phyloP scores from a whole-genome alignment of 2,329 filamentous ascomycete species.

The Fusarium penzigii region DNA sequence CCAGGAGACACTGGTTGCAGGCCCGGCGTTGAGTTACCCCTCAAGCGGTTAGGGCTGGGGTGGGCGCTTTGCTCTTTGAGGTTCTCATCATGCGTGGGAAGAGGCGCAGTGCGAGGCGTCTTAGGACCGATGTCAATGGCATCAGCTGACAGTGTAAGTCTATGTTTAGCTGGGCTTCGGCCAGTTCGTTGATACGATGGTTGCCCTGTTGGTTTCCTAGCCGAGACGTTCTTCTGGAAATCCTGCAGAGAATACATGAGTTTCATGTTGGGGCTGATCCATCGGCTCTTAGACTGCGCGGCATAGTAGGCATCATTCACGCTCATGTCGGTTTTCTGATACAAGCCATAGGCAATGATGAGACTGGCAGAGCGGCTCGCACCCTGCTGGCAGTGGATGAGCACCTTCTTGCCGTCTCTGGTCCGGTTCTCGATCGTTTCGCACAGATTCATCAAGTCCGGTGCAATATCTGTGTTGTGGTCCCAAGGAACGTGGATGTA shows the following conservation, averaged over 20 bases:
- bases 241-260: slow-evolving; percentile 88
- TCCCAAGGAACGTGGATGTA: slow-evolving; percentile 90
- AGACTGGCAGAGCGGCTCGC: slow-evolving; percentile 83
- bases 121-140: slow-evolving; percentile 53
- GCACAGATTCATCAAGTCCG: slow-evolving; percentile 73
- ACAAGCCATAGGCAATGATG: slow-evolving; percentile 84
- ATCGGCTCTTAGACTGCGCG: slow-evolving; percentile 77
- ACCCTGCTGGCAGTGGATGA: slow-evolving; percentile 84
- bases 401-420: slow-evolving; percentile 72
- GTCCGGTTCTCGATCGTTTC: slow-evolving; percentile 74
- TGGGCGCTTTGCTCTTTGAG: slow-evolving; percentile 40
- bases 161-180: slow-evolving; percentile 60
- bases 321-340: slow-evolving; percentile 72
- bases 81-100: slow-evolving; percentile 55
- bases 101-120: slow-evolving; percentile 61
- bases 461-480: slow-evolving; percentile 83
- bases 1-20: slow-evolving; percentile 57
- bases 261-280: slow-evolving; percentile 92
- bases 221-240: slow-evolving; percentile 65
- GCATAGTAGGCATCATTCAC: slow-evolving; percentile 83
- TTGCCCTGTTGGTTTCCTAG: slow-evolving; percentile 47
- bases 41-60: slow-evolving; percentile 45
- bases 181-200: slow-evolving; percentile 52
- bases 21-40: slow-evolving; percentile 56
- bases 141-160: slow-evolving; percentile 61